A percentile compares a stretch with the other conserved stretches of the same genome.
phyloP scores from a whole-genome alignment of 1,139 yeast species.

The Debaryomyces singareniensis region DNA sequence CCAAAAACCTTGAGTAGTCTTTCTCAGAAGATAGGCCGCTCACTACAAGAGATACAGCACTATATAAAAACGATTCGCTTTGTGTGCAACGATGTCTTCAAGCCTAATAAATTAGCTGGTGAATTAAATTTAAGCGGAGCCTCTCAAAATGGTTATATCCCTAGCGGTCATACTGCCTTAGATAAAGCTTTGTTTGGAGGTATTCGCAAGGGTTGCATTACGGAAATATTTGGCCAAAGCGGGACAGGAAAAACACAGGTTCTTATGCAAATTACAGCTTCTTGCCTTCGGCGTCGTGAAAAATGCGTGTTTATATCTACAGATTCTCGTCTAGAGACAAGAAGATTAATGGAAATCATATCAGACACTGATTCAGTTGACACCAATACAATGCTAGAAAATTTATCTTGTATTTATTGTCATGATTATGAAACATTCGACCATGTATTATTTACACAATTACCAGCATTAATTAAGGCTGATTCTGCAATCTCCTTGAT shows the following conservation, averaged over 20 bases:
- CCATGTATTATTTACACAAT: constrained; percentile 64
- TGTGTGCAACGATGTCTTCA: constrained; percentile 10
- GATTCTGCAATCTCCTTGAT: constrained; percentile 42
- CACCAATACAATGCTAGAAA: constrained; percentile 26
- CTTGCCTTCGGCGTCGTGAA: constrained; percentile 8
- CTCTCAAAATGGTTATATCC: constrained; percentile 16
- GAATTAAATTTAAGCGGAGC: constrained; percentile 1
- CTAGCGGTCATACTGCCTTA: constrained; percentile 55
- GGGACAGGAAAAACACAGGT: constrained; percentile 84
- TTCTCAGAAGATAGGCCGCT: constrained; percentile 39
- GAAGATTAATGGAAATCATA: constrained; percentile 39
- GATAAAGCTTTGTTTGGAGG: constrained; percentile 67
- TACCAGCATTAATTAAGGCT: constrained; percentile 50
- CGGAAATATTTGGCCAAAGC: constrained; percentile 81
- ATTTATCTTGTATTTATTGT: constrained; percentile 58
- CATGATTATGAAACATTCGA: constrained; percentile 68
- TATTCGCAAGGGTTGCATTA: constrained; percentile 54
- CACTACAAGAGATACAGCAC: constrained; percentile 39
- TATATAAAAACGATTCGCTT: constrained; percentile 26
- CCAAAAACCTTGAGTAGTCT: constrained; percentile 16
- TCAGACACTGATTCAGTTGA: constrained; percentile 8
- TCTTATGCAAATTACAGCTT: constrained; percentile 46
- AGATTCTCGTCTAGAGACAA: constrained; percentile 66
- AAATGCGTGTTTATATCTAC: constrained; percentile 67
- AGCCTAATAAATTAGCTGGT: constrained; percentile 3